phyloP scores from a whole-genome alignment of 2,329 filamentous ascomycete genomes.

The Tolypocladium endophyticum region DNA sequence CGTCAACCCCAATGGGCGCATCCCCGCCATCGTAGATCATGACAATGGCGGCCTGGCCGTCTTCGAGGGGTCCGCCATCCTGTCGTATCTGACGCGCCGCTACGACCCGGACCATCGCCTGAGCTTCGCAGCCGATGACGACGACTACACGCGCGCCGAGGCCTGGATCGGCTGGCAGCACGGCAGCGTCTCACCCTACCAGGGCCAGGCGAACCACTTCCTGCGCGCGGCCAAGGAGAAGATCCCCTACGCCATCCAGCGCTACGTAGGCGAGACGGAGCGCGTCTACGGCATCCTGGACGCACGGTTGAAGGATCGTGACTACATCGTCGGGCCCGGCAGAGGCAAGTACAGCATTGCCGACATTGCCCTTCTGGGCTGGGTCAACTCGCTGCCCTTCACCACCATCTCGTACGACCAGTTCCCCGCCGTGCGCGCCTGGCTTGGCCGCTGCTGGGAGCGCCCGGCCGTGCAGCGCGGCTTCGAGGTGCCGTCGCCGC shows the following conservation, averaged over 20 bases:
- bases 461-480: constrained; percentile 65
- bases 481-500: constrained; percentile 52
- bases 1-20: constrained; percentile 53
- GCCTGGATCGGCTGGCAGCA: constrained; percentile 61
- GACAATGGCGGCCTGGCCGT: constrained; percentile 50
- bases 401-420: constrained; percentile 35
- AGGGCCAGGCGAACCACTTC: constrained; percentile 71
- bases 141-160: constrained; percentile 23
- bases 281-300: constrained; percentile 66
- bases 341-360: constrained; percentile 52
- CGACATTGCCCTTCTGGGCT: constrained; percentile 64
- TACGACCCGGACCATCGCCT: constrained; percentile 51
- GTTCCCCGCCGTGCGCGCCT: constrained; percentile 63
- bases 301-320: constrained; percentile 43
- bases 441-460: constrained; percentile 59
- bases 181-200: constrained; percentile 61
- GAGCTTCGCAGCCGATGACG: constrained; percentile 25
- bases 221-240: constrained; percentile 54
- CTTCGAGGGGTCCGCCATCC: constrained; percentile 66
- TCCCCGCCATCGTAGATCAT: constrained; percentile 57
- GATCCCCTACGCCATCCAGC: constrained; percentile 60
- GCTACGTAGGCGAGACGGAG: constrained; percentile 66
- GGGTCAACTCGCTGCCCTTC: constrained; percentile 37
- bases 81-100: constrained; percentile 61
- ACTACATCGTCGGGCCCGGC: constrained; percentile 43